phyloP scores from a whole-genome alignment of 768 basidiomycete genomes.

The Suillus occidentalis region DNA sequence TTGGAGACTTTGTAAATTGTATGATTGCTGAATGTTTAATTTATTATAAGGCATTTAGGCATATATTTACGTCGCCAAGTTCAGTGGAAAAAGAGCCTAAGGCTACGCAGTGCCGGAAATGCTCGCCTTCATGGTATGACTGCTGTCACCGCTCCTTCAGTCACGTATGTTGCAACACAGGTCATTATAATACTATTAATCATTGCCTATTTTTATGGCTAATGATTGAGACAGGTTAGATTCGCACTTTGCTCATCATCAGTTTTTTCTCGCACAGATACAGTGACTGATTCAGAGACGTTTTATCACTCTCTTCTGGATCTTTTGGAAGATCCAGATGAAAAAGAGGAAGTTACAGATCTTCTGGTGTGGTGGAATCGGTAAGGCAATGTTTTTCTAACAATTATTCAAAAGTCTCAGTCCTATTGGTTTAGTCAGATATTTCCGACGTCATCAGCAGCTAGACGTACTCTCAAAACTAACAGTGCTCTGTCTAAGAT shows the following conservation, averaged over 20 bases:
- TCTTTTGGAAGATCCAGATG: constrained; percentile 21
- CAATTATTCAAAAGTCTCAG: not conserved
- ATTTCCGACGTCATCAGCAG: constrained; percentile 4
- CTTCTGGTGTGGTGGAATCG: constrained; percentile 22
- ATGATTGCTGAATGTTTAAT: constrained; percentile 4
- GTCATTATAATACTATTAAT: not conserved
- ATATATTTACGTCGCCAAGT: constrained; percentile 32
- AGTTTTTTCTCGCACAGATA: constrained; percentile 21
- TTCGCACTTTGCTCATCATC: constrained; percentile 20
- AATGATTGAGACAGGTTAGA: constrained; percentile 10
- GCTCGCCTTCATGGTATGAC: constrained; percentile 10
- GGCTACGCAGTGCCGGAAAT: constrained; percentile 22
- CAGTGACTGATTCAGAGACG: constrained; percentile 22
- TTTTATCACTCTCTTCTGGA: constrained; percentile 23
- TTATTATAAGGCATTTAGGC: constrained; percentile 23
- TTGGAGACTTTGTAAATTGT: not conserved
- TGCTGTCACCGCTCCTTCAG: constrained; percentile 14
- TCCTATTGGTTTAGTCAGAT: constrained; percentile 4
- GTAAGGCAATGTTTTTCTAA: constrained; percentile 5
- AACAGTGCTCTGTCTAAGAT: constrained; percentile 8
- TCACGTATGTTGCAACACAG: constrained; percentile 25
- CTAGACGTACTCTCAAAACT: not conserved
- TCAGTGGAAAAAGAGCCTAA: constrained; percentile 28
- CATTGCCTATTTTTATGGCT: constrained; percentile 1
- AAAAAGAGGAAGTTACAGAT: constrained; percentile 15